A percentile compares a stretch with the other conserved stretches of the same genome.
Evolutionary conservation across 2,329 filamentous ascomycete species (phyloP).

Genomic region (Colletotrichum paranaense): DNA sequence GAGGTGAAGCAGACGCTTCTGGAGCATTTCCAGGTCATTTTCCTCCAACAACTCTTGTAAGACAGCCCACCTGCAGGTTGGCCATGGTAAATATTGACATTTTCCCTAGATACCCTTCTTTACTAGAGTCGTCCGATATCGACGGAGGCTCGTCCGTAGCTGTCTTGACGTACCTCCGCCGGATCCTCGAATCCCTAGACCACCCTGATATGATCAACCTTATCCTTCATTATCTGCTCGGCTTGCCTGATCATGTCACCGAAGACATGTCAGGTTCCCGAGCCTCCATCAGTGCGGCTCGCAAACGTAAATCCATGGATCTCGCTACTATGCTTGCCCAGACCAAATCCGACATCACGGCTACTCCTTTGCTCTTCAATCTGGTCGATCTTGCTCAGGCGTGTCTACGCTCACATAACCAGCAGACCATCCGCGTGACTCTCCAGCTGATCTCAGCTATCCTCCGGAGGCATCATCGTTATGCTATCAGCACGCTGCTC

Average conservation of each 20-base stretch:
- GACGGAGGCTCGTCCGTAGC: conserved; percentile 97
- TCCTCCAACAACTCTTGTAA: conserved; percentile 91
- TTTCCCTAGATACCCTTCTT: conserved; percentile 79
- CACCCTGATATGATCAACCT: conserved; percentile 95
- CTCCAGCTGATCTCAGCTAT: conserved; percentile 89
- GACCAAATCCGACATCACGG: conserved; percentile 73
- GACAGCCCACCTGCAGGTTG: conserved; percentile 43
- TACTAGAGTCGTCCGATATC: conserved; percentile 95
- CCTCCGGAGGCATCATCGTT: conserved; percentile 86
- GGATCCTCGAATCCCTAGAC: conserved; percentile 90
- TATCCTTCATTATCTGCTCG: conserved; percentile 91
- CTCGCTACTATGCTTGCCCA: conserved; percentile 83
- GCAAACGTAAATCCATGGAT: conserved; percentile 89
- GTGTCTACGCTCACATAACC: conserved; percentile 84
- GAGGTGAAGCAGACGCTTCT: conserved; percentile 94
- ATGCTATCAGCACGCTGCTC: conserved; percentile 82
- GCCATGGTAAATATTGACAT: conserved; percentile 22
- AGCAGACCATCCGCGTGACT: conserved; percentile 90
- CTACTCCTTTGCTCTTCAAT: conserved; percentile 90
- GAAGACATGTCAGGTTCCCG: conserved; percentile 50
- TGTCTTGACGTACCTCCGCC: conserved; percentile 90
- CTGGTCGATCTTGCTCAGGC: conserved; percentile 90
- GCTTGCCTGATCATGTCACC: conserved; percentile 72
- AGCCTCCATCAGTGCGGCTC: conserved; percentile 73
- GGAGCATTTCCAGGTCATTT: conserved; percentile 97